These are phyloP conservation scores for Leishmania gerbilli DNA, from an alignment of 208 protist species.

Conservation along the genomic window DNA sequence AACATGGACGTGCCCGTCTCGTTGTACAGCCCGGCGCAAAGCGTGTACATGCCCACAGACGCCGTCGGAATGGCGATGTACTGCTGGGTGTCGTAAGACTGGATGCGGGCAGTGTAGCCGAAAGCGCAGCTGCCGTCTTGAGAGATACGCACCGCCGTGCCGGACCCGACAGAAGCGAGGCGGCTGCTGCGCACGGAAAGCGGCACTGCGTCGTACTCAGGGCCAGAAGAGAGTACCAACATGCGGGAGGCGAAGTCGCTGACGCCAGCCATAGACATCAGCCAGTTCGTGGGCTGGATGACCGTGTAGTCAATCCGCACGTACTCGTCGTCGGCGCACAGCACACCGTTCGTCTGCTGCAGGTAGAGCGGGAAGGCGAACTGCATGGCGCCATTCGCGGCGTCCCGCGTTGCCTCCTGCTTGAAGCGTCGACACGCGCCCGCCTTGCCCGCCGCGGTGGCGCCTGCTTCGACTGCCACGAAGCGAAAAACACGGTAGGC, in stretches of 20 bases:
- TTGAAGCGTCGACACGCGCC: conserved; percentile 24
- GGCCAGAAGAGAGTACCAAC: conserved; percentile 39
- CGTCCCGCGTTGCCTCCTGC: conserved; percentile 31
- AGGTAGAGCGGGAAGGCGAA: conserved; percentile 41
- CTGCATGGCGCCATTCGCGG: conserved; percentile 33
- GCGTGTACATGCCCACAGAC: conserved; percentile 33
- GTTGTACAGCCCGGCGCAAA: conserved; percentile 43
- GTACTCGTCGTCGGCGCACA: conserved; percentile 53
- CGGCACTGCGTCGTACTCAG: conserved; percentile 33
- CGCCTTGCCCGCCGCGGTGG: conserved; percentile 27
- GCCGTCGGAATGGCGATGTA: conserved; percentile 31
- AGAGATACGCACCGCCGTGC: conserved; percentile 40
- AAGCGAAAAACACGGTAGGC: conserved; percentile 33
- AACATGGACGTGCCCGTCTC: conserved; percentile 36
- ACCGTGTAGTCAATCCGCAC: conserved; percentile 66
- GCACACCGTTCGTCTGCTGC: conserved; percentile 38
- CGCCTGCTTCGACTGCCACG: conserved; percentile 20
- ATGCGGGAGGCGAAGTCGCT: conserved; percentile 22
- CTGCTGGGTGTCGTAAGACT: conserved; percentile 20
- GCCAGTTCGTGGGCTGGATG: conserved; percentile 37
- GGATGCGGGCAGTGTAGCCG: conserved; percentile 32
- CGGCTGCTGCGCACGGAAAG: conserved; percentile 18
- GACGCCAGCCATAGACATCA: conserved; percentile 38
- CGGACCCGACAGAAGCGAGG: conserved; percentile 4
- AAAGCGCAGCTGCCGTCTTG: conserved; percentile 37